Evolutionary conservation across 345 rosid species (phyloP).

Genomic region (Eucalyptus rudis): DNA sequence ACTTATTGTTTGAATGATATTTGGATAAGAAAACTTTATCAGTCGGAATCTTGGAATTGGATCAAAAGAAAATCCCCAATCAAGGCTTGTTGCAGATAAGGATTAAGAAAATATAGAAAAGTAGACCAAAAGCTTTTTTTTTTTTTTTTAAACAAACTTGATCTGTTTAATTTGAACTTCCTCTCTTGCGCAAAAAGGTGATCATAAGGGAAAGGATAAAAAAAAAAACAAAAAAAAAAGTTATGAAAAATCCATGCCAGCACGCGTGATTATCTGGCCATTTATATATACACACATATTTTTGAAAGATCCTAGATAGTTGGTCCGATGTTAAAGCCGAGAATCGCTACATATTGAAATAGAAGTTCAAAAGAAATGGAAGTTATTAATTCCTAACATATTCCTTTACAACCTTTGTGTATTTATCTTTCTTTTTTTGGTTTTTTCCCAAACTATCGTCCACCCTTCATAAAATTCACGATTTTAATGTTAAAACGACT

Average conservation of each 20-base stretch:
- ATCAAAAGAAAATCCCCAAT: not conserved
- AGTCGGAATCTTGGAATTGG: not conserved
- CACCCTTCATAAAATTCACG: not conserved
- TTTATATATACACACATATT: no score
- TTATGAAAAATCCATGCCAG: not conserved
- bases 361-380: not conserved
- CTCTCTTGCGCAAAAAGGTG: not conserved
- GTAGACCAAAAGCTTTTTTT: not conserved
- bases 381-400: not conserved
- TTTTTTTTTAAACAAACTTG: not conserved
- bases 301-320: not conserved
- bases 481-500: not conserved
- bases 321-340: not conserved
- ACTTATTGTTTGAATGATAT: not conserved
- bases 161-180: not conserved
- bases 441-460: not conserved
- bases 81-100: not conserved
- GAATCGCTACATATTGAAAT: not conserved
- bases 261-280: not conserved
- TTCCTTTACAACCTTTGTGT: not conserved
- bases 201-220: not conserved
- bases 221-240: no score
- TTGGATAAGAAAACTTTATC: not conserved
- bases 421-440: not conserved
- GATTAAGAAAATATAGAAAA: not conserved